Evolutionary conservation across 768 basidiomycete species (phyloP), one percentile per base, ranked within the genome.

Genomic region (Cyclocybe cylindracea): DNA sequence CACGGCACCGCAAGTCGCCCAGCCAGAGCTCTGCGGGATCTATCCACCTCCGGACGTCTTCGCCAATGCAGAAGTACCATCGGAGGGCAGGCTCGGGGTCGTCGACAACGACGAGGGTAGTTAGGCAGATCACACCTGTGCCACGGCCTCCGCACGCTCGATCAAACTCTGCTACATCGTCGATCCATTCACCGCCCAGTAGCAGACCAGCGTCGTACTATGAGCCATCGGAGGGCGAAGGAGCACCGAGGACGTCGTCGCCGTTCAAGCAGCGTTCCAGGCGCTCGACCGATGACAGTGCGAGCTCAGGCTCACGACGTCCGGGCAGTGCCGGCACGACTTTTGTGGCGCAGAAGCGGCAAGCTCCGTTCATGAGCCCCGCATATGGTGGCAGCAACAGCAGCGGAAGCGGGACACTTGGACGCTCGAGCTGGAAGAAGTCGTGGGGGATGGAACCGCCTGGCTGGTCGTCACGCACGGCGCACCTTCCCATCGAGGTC

Each of bases 401-500:
- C n/a, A n/a, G n/a, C n/a, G n/a, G n/a, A n/a, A n/a, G n/a, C n/a
- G 74, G 71, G 48, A 70, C 71, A 32, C 68, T 83, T 44, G 82
- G 87, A 32, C 81, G 85, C 31, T 85, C 87, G 16, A 87, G 87
- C 64, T 94, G 91, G 91, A 92, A 90, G 76, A 91, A 91, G 67
- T 82, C 86, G 6, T 94, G 91, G 91, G 91, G 91, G 1, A 70
- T 86, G 29, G 89, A 93, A 60, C 91, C 91, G 5, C 89, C 91
- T 16, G 91, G 90, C 13, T 92, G 90, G 89, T 86, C 89, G 57
- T 78, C 74, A 34, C 80, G 87, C 3, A 77, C 81, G 5, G 73
- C 83, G 10, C 85, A 86, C 61, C 68, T 86, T 4, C 88, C 91
- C 0, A 75, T 91, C 29, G 91, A 93, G 65, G 88, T 91, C 7